These are phyloP conservation scores for Hirschfeldia incana DNA, from an alignment of 345 rosid genomes.

Conservation along the genomic window DNA sequence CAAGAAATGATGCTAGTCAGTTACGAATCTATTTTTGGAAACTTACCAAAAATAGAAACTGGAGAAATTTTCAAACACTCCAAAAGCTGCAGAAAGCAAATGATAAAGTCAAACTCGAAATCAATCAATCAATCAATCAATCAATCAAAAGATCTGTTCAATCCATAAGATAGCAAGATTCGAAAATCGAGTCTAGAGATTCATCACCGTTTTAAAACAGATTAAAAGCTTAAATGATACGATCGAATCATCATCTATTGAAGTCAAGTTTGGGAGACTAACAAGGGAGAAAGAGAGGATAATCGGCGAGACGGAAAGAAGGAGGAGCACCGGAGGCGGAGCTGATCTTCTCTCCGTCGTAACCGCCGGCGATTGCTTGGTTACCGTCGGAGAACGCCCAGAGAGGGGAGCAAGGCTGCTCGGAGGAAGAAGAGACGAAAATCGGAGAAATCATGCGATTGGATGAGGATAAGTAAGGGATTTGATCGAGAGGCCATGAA, in stretches of 20 bases:
- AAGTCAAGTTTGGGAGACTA: constrained; percentile 35
- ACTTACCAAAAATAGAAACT: neutral
- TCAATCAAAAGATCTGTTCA: constrained; percentile 9
- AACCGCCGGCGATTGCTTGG: neutral
- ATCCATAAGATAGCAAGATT: constrained; percentile 1
- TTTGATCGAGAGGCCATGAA: constrained; percentile 80
- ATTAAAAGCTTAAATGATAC: too few species aligned
- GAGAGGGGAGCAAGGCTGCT: constrained; percentile 82
- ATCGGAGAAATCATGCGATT: constrained; percentile 61
- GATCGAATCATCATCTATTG: too few species aligned
- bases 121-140: constrained; percentile 29
- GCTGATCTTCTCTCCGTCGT: constrained; percentile 39
- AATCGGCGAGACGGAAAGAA: constrained; percentile 47
- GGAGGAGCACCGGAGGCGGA: constrained; percentile 31
- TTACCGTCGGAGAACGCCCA: constrained; percentile 79
- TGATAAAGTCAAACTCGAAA: neutral
- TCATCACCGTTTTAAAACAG: too few species aligned
- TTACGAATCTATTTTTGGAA: constrained; percentile 22
- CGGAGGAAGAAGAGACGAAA: constrained; percentile 46
- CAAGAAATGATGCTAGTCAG: neutral
- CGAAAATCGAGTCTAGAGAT: neutral
- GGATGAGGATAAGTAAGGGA: constrained; percentile 44
- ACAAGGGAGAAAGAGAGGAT: constrained; percentile 59
- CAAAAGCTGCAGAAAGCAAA: too few species aligned
- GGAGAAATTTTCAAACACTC: neutral